A percentile compares a stretch with the other conserved stretches of the same genome.
phyloP scores from a whole-genome alignment of 352 stramenopile species.

The Pythium oligandrum region DNA sequence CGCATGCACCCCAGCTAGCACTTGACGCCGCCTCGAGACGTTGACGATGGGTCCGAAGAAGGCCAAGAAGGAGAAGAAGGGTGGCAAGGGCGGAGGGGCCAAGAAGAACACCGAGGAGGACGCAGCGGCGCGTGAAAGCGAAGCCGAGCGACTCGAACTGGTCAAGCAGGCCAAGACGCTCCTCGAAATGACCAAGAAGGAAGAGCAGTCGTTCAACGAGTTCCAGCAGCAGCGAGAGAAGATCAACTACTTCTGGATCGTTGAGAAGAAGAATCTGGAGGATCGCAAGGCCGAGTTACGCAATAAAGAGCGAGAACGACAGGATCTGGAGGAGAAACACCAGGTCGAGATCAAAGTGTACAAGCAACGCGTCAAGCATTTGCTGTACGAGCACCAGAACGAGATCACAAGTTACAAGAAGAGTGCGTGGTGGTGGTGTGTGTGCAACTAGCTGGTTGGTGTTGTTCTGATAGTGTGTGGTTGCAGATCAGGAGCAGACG shows the following conservation, averaged over 20 bases:
- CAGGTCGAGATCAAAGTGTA: conserved; percentile 96
- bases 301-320: conserved; percentile 93
- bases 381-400: conserved; percentile 94
- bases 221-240: conserved; percentile 95
- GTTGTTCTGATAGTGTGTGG: conserved; percentile 2
- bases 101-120: conserved; percentile 56
- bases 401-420: conserved; percentile 89
- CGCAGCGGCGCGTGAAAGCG: conserved; percentile 51
- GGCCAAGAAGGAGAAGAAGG: conserved; percentile 60
- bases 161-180: conserved; percentile 75
- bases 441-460: not conserved
- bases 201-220: conserved; percentile 93
- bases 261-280: conserved; percentile 95
- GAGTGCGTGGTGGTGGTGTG: conserved; percentile 17
- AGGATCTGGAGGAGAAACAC: conserved; percentile 94
- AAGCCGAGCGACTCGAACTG: conserved; percentile 65
- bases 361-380: conserved; percentile 95
- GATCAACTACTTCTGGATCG: conserved; percentile 97
- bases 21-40: too few species aligned
- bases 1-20: too few species aligned
- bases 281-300: conserved; percentile 89
- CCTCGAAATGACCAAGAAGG: conserved; percentile 77
- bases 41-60: conserved; percentile 62
- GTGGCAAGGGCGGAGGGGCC: conserved; percentile 30
- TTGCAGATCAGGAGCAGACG: conserved; percentile 73